Evolutionary conservation across 2,329 filamentous ascomycete genomes (phyloP).

Genomic region (Monosporascus sp.): DNA sequence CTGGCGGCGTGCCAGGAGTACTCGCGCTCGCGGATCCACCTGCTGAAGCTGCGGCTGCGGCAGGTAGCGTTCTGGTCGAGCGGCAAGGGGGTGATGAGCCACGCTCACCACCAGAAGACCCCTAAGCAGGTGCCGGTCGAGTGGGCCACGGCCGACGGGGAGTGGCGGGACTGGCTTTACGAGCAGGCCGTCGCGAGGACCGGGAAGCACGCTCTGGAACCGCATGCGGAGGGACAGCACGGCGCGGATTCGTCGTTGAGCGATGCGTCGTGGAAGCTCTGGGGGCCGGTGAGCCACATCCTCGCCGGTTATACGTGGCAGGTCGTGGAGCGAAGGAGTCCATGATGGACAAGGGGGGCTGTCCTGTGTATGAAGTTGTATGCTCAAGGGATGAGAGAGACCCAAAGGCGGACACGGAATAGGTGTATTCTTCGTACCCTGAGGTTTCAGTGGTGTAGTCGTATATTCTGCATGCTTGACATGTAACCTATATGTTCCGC

Average conservation of each 20-base stretch:
- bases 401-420: no score
- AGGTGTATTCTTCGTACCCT: no score
- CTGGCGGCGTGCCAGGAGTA: constrained; percentile 22
- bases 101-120: constrained; percentile 2
- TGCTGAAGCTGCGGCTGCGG: constrained; percentile 19
- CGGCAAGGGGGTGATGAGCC: constrained; percentile 5
- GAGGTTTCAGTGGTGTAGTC: no score
- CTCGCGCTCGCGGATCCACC: constrained; percentile 14
- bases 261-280: constrained; percentile 11
- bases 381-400: not conserved
- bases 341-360: no score
- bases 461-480: no score
- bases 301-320: constrained; percentile 11
- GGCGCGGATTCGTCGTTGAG: not conserved
- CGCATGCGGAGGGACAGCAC: not conserved
- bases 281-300: constrained; percentile 20
- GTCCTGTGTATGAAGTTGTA: no score
- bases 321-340: not conserved
- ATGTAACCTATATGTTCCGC: no score
- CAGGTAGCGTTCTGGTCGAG: constrained; percentile 18
- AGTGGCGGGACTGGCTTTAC: constrained; percentile 21
- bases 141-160: constrained; percentile 17
- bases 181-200: constrained; percentile 11
- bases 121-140: constrained; percentile 16
- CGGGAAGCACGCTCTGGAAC: not conserved